A percentile compares a stretch with the other conserved stretches of the same genome.
phyloP scores from a whole-genome alignment of 495 filamentous ascomycete genomes.

The Aspergillus conjunctus region DNA sequence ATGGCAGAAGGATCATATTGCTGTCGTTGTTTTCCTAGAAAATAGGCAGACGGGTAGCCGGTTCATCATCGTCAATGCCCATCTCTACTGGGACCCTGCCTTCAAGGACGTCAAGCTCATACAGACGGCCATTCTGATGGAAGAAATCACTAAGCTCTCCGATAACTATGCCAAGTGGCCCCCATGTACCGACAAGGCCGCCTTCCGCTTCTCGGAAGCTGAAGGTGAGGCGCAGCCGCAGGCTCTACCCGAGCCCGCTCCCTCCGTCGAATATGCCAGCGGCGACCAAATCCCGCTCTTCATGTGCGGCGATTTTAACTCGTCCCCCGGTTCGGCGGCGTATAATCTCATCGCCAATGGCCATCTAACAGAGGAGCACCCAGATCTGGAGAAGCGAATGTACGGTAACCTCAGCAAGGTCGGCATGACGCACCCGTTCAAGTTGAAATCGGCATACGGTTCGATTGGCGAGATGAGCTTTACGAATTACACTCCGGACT shows the following conservation, averaged over 20 bases:
- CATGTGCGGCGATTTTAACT: conserved; percentile 96
- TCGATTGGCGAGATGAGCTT: conserved; percentile 80
- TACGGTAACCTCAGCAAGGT: conserved; percentile 92
- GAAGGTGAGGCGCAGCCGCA: conserved; percentile 57
- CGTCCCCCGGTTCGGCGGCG: conserved; percentile 76
- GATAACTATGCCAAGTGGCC: conserved; percentile 79
- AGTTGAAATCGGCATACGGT: conserved; percentile 82
- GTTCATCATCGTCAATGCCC: conserved; percentile 88
- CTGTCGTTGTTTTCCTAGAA: conserved; percentile 85
- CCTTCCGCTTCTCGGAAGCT: conserved; percentile 64
- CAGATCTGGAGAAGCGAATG: conserved; percentile 68
- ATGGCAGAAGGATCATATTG: conserved; percentile 97
- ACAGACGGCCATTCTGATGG: conserved; percentile 92
- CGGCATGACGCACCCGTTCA: conserved; percentile 93
- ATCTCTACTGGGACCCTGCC: conserved; percentile 90
- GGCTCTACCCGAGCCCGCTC: conserved; percentile 55
- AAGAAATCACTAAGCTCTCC: conserved; percentile 78
- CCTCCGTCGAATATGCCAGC: conserved; percentile 75
- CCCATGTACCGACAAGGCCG: conserved; percentile 75
- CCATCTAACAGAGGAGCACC: conserved; percentile 67
- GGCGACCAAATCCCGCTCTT: conserved; percentile 87
- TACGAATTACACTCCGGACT: conserved; percentile 94
- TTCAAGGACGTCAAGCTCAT: conserved; percentile 93
- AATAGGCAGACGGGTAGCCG: conserved; percentile 84
- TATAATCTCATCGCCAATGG: conserved; percentile 85